Evolutionary conservation across 768 basidiomycete species (phyloP).

Genomic region (Amanita jacksonii): DNA sequence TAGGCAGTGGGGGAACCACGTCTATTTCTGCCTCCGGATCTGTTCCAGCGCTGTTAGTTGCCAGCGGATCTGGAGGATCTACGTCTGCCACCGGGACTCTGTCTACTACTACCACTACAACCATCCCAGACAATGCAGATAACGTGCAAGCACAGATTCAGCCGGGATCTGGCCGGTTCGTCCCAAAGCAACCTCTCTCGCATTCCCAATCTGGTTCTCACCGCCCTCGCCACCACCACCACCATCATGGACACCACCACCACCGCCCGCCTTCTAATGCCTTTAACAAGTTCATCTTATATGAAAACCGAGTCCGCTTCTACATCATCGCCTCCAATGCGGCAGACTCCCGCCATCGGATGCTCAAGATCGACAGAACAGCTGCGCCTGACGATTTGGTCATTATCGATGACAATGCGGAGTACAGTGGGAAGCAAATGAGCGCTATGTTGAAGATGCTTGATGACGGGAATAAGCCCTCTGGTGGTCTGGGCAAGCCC

Average conservation of each 20-base stretch:
- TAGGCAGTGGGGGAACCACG: neutral
- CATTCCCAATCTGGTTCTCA: neutral
- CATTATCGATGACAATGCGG: constrained; percentile 80
- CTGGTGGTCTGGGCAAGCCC: constrained; percentile 78
- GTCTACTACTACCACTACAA: neutral
- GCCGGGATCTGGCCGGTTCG: neutral
- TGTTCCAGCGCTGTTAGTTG: no score
- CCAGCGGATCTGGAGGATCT: no score
- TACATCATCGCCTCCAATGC: constrained; percentile 89
- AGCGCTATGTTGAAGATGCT: constrained; percentile 88
- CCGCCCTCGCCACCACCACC: neutral
- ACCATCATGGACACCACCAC: neutral
- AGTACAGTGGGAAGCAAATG: constrained; percentile 87
- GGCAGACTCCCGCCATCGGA: constrained; percentile 78
- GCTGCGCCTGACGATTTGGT: constrained; percentile 54
- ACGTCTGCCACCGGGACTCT: neutral
- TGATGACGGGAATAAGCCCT: constrained; percentile 85
- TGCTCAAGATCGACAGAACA: constrained; percentile 90
- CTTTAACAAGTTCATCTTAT: constrained; percentile 84
- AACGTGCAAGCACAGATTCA: neutral
- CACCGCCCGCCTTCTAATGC: constrained; percentile 18
- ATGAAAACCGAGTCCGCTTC: constrained; percentile 87
- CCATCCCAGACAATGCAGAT: neutral
- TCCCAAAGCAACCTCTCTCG: neutral
- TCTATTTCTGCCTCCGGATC: neutral